Evolutionary conservation across 2,329 filamentous ascomycete species (phyloP).

Genomic region (Cladobotryum mycophilum): DNA sequence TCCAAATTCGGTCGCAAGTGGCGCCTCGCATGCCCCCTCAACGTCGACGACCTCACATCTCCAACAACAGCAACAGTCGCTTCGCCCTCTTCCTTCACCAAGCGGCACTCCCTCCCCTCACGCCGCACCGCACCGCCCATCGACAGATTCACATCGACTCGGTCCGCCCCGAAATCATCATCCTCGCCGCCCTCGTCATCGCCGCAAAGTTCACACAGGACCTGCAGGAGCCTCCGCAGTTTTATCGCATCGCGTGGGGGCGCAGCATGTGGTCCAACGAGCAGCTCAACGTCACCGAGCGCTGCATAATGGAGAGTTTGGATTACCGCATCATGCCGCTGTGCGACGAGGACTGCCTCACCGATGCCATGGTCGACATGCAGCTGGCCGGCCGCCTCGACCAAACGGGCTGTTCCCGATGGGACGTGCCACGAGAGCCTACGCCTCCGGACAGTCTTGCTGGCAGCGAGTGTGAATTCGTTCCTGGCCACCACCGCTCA

Average conservation of each 20-base stretch:
- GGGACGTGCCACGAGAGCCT: conserved; percentile 17
- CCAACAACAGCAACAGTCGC: conserved; percentile 2
- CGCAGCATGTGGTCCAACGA: conserved; percentile 50
- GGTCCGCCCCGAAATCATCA: conserved; percentile 55
- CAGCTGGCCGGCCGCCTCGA: conserved; percentile 44
- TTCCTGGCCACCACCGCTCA: conserved; percentile 29
- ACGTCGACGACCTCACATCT: conserved; percentile 16
- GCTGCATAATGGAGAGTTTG: conserved; percentile 58
- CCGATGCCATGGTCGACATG: conserved; percentile 58
- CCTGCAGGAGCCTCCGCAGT: conserved; percentile 44
- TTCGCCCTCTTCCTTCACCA: conserved; percentile 22
- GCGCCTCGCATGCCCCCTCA: conserved; percentile 47
- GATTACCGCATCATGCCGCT: conserved; percentile 58
- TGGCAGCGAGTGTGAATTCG: conserved; percentile 23
- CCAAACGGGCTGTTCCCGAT: conserved; percentile 1
- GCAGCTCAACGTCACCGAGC: conserved; percentile 59
- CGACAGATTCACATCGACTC: conserved; percentile 52
- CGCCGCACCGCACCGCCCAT: conserved; percentile 26
- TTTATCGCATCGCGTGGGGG: conserved; percentile 51
- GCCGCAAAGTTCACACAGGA: conserved; percentile 63
- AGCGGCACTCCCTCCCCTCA: conserved; percentile 43
- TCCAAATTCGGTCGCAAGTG: conserved; percentile 56
- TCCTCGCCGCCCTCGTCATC: conserved; percentile 56
- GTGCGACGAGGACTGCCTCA: conserved; percentile 49
- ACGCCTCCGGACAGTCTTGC: conserved; percentile 25